phyloP scores from a whole-genome alignment of 306 rosid genomes.

The Lablab purpureus region DNA sequence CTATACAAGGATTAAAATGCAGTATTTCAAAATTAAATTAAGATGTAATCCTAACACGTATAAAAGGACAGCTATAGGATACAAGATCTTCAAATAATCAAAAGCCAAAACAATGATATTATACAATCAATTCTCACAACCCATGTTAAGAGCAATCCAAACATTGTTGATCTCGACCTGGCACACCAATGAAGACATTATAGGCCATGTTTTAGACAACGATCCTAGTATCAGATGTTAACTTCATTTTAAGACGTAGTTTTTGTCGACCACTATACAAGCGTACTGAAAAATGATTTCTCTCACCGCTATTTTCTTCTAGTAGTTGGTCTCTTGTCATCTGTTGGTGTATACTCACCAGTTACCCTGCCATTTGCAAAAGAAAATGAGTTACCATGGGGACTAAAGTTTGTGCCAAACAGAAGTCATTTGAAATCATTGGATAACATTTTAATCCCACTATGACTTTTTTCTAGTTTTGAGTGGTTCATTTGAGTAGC shows the following conservation, averaged over 20 bases:
- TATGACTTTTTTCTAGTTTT: not conserved
- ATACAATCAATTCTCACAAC: slow-evolving; percentile 33
- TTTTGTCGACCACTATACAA: slow-evolving; percentile 19
- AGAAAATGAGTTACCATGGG: slow-evolving; percentile 12
- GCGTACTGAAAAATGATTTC: slow-evolving; percentile 9
- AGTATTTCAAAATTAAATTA: slow-evolving; percentile 18
- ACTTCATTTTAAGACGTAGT: slow-evolving; percentile 5
- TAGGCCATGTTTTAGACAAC: slow-evolving; percentile 8
- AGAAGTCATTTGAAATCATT: not conserved
- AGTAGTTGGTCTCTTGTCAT: slow-evolving; percentile 12
- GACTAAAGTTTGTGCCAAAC: not conserved
- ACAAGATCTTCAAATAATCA: slow-evolving; percentile 21
- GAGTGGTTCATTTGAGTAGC: not conserved
- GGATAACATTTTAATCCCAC: not conserved
- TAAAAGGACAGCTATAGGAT: not conserved
- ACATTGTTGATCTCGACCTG: slow-evolving; percentile 25
- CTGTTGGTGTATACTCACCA: slow-evolving; percentile 64
- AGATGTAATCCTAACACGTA: slow-evolving; percentile 20
- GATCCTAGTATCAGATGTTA: slow-evolving; percentile 5
- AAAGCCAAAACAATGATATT: not conserved
- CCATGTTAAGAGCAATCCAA: slow-evolving; percentile 20
- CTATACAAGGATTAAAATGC: slow-evolving; percentile 45
- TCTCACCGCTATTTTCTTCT: slow-evolving; percentile 16
- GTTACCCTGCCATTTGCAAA: slow-evolving; percentile 76
- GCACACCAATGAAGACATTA: slow-evolving; percentile 34